A percentile compares a stretch with the other conserved stretches of the same genome.
phyloP scores from a whole-genome alignment of 2,329 filamentous ascomycete species.

The Claviceps pusilla region DNA sequence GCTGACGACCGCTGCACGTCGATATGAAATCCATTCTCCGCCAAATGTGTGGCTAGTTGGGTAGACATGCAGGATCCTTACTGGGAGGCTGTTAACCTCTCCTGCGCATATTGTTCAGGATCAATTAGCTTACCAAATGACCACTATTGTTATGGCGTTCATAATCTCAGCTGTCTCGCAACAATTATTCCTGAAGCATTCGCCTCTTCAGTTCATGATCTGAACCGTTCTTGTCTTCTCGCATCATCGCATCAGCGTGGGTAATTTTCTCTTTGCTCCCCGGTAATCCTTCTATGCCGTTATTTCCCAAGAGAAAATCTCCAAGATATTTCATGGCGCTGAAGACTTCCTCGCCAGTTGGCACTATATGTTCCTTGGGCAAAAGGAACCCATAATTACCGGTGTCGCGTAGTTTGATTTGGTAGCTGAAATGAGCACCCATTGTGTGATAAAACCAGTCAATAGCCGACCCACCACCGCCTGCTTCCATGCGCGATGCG shows the following conservation, averaged over 20 bases:
- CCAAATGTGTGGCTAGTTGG: neutral
- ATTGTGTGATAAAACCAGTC: slow-evolving; percentile 94
- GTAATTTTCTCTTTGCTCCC: slow-evolving; percentile 11
- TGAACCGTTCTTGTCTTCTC: slow-evolving; percentile 7
- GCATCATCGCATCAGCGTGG: slow-evolving; percentile 4
- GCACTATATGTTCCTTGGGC: slow-evolving; percentile 72
- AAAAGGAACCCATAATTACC: slow-evolving; percentile 89
- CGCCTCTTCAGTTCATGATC: slow-evolving; percentile 18
- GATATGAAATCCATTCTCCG: neutral
- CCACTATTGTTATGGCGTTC: neutral
- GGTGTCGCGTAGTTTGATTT: slow-evolving; percentile 85
- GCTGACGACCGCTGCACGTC: neutral
- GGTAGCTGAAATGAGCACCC: slow-evolving; percentile 69
- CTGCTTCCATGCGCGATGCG: slow-evolving; percentile 46
- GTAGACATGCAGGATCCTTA: neutral
- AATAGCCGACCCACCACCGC: slow-evolving; percentile 74
- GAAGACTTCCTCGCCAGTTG: slow-evolving; percentile 76
- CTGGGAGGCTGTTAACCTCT: neutral
- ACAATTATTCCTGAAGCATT: slow-evolving; percentile 13
- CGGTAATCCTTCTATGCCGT: slow-evolving; percentile 40
- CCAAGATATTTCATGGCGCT: slow-evolving; percentile 74
- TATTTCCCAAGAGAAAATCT: slow-evolving; percentile 59
- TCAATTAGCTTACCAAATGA: neutral
- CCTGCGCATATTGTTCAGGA: neutral
- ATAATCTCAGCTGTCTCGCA: neutral